phyloP scores from a whole-genome alignment of 805 yeast species.

The Yarrowia yakushimensis region DNA sequence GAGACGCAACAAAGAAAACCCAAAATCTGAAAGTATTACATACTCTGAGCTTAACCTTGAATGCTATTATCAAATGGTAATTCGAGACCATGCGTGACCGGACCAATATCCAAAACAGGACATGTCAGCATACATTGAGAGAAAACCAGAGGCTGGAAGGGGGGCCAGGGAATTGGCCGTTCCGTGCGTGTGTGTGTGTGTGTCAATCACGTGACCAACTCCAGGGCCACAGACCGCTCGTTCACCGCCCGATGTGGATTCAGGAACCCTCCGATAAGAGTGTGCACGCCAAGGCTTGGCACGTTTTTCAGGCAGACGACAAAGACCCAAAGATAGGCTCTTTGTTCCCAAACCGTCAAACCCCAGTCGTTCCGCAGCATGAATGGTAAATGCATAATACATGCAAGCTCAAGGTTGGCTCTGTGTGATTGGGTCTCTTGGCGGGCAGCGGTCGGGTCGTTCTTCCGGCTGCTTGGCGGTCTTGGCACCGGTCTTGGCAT shows the following conservation, averaged over 20 bases:
- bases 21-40: background rate
- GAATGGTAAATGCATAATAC: background rate
- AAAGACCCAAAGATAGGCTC: background rate
- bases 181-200: no score
- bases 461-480: constrained; percentile 2
- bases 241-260: no score
- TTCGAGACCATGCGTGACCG: background rate
- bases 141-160: no score
- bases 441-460: constrained; percentile 19
- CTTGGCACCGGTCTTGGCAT: constrained; percentile 20
- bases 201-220: no score
- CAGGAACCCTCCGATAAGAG: background rate
- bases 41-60: background rate
- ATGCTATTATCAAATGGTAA: background rate
- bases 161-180: no score
- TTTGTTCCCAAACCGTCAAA: background rate
- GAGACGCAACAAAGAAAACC: background rate
- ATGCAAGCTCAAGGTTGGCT: background rate
- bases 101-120: background rate
- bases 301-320: background rate
- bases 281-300: constrained; percentile 3
- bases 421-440: constrained; percentile 7
- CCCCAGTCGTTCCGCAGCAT: constrained; percentile 17
- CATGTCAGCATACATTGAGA: background rate
- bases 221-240: no score